Conservation (phyloP, 768 basidiomycete species). For the Lentinula guzmanii region DNA sequence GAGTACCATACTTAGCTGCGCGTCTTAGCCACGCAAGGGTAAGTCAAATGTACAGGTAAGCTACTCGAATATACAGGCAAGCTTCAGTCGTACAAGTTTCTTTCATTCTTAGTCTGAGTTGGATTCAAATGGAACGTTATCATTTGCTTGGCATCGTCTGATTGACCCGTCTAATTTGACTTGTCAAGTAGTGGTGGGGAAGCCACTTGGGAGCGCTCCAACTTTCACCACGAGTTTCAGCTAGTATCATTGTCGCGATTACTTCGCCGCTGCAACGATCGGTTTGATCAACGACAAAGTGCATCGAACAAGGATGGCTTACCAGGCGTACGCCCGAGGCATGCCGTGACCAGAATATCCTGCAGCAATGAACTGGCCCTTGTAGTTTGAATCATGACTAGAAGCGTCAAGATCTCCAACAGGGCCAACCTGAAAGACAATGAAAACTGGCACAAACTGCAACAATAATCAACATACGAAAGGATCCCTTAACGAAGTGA, state of each 20-base stretch:
- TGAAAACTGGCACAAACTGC: not conserved
- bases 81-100: too few relatives aligned
- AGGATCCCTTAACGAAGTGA: conserved; percentile 53
- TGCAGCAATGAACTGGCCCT: conserved; percentile 66
- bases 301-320: conserved; percentile 12
- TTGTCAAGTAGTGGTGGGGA: conserved; percentile 44
- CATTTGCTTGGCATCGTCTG: not conserved
- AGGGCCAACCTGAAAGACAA: conserved; percentile 51
- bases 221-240: conserved; percentile 32
- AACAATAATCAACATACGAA: conserved; percentile 42
- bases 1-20: not conserved
- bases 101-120: too few relatives aligned
- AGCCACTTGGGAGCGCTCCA: conserved; percentile 62
- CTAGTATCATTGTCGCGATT: conserved; percentile 51
- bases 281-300: not conserved
- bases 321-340: conserved; percentile 73
- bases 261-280: conserved; percentile 47
- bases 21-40: not conserved
- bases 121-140: not conserved
- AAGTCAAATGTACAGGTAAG: too few relatives aligned
- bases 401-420: conserved; percentile 29
- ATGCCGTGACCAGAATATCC: conserved; percentile 80
- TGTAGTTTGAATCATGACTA: conserved; percentile 19
- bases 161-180: not conserved
- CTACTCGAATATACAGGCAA: too few relatives aligned